A percentile compares a stretch with the other conserved stretches of the same genome.
phyloP scores from a whole-genome alignment of 2,329 filamentous ascomycete species.

The Penicillium frequentans region DNA sequence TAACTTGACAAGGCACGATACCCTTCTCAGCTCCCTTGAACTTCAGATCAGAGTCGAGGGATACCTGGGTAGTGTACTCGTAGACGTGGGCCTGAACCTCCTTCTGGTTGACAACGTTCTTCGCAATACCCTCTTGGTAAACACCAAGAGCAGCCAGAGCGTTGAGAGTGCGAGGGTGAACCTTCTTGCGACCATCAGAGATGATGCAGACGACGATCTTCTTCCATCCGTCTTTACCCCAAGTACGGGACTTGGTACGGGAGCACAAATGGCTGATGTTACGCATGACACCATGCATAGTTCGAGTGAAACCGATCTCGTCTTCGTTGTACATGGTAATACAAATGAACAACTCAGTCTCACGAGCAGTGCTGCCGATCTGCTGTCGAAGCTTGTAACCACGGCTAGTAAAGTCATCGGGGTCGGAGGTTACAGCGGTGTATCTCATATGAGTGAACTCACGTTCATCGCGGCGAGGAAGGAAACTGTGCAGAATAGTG shows the following conservation, averaged over 20 bases:
- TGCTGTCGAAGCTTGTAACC: slow-evolving; percentile 93
- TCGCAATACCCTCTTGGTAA: slow-evolving; percentile 97
- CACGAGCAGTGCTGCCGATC: slow-evolving; percentile 76
- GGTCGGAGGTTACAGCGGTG: slow-evolving; percentile 96
- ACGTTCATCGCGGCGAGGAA: slow-evolving; percentile 86
- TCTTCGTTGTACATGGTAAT: slow-evolving; percentile 99
- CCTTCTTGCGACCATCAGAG: slow-evolving; percentile 88
- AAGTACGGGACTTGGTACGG: slow-evolving; percentile 85
- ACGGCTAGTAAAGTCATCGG: slow-evolving; percentile 83
- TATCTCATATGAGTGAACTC: slow-evolving; percentile 99
- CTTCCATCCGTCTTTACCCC: slow-evolving; percentile 97
- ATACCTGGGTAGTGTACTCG: slow-evolving; percentile 98
- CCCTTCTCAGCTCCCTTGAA: slow-evolving; percentile 99
- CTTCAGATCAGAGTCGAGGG: slow-evolving; percentile 89
- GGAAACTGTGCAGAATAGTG: slow-evolving; percentile 94
- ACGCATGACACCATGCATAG: slow-evolving; percentile 98
- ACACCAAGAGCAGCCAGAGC: slow-evolving; percentile 95
- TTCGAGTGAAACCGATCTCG: slow-evolving; percentile 92
- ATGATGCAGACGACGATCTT: slow-evolving; percentile 99
- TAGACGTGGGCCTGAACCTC: slow-evolving; percentile 97
- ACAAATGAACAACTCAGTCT: slow-evolving; percentile 95
- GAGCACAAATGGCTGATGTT: slow-evolving; percentile 97
- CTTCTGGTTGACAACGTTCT: slow-evolving; percentile 95
- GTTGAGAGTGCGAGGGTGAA: slow-evolving; percentile 90
- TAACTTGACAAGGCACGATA: slow-evolving; percentile 96